Evolutionary conservation across 2,329 filamentous ascomycete species (phyloP).

Genomic region (Septoria linicola): DNA sequence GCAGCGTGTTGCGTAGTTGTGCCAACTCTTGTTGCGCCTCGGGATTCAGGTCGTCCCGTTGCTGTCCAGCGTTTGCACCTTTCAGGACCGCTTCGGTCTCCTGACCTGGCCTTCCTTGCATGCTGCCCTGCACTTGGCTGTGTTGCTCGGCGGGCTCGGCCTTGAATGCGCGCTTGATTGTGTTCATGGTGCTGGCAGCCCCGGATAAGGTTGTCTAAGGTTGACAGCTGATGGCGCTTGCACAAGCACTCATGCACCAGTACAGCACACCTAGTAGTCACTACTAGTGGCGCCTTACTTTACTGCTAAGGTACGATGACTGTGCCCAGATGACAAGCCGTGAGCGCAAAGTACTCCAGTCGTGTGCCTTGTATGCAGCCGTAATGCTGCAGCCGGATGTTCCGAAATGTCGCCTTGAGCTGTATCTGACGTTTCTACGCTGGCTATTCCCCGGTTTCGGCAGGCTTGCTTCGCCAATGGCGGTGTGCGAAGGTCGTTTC

Average conservation of each 20-base stretch:
- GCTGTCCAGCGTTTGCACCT: slow-evolving; percentile 17
- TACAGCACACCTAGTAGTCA: not conserved
- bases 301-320: not conserved
- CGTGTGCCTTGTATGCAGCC: not conserved
- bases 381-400: not conserved
- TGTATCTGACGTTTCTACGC: not conserved
- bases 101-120: slow-evolving; percentile 13
- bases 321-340: not conserved
- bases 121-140: slow-evolving; percentile 13
- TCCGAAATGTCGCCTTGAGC: not conserved
- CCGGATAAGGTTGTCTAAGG: slow-evolving; percentile 9
- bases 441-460: slow-evolving; percentile 8
- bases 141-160: slow-evolving; percentile 13
- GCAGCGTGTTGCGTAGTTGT: slow-evolving; percentile 69
- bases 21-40: slow-evolving; percentile 56
- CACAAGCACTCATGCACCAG: not conserved
- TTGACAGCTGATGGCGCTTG: not conserved
- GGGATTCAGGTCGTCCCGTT: slow-evolving; percentile 34
- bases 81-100: slow-evolving; percentile 6
- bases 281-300: not conserved
- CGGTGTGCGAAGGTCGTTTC: not conserved
- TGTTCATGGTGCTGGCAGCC: slow-evolving; percentile 13
- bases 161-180: slow-evolving; percentile 24
- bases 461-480: not conserved
- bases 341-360: not conserved